Evolutionary conservation across 2,329 filamentous ascomycete genomes (phyloP).

Genomic region (Verticillium zaregamsianum): DNA sequence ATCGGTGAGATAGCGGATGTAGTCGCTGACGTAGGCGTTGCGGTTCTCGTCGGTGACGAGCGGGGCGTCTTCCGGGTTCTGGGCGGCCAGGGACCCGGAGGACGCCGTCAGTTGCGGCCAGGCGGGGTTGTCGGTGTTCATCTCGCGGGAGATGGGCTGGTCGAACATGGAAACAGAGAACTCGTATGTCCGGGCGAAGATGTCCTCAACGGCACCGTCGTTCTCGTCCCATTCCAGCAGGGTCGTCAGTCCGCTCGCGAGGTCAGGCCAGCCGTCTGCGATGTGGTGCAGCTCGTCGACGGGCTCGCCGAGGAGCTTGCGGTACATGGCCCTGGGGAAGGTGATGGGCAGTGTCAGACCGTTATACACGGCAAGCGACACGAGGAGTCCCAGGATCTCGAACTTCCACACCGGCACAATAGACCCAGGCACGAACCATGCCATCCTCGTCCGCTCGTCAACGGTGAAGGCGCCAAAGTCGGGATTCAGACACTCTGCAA

Average conservation of each 20-base stretch:
- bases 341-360: constrained; percentile 86
- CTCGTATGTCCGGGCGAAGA: constrained; percentile 81
- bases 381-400: constrained; percentile 80
- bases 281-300: constrained; percentile 72
- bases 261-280: constrained; percentile 79
- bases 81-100: constrained; percentile 24
- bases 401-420: constrained; percentile 84
- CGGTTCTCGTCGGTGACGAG: constrained; percentile 81
- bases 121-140: constrained; percentile 35
- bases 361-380: constrained; percentile 89
- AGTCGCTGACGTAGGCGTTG: constrained; percentile 74
- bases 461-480: constrained; percentile 77
- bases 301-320: constrained; percentile 67
- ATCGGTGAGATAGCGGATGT: constrained; percentile 78
- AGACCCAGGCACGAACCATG: constrained; percentile 83
- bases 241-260: constrained; percentile 68
- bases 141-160: constrained; percentile 52
- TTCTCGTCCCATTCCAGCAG: constrained; percentile 73
- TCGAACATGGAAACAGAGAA: constrained; percentile 66
- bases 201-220: constrained; percentile 72
- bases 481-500: constrained; percentile 74
- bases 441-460: constrained; percentile 71
- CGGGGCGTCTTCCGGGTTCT: constrained; percentile 51
- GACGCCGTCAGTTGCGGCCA: constrained; percentile 50
- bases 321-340: constrained; percentile 81